Evolutionary conservation across 257 asterid genomes (phyloP), one percentile per base, ranked within the genome.

Genomic region (Gentiana straminea): DNA sequence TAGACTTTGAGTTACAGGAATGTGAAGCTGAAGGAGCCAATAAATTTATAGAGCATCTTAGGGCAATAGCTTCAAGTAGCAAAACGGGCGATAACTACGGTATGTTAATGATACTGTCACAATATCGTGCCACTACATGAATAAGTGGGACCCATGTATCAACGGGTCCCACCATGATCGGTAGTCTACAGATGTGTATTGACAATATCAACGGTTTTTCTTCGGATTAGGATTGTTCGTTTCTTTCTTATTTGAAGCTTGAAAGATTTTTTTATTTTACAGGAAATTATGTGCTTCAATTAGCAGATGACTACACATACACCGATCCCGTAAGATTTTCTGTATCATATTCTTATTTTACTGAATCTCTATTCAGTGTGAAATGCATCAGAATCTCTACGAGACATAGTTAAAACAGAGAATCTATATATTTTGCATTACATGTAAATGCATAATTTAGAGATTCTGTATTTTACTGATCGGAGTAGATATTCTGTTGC

Each of bases 271-370:
- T 13, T 65, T 51, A 11, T 52, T 59, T 60, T 65, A 77, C 78
- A 86, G 98, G 94, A 68, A 79, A 67, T 72, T 85, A 92, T 71
- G 64, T 62, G 58, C 97, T 92, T 62, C 74, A 81, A 58, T 85
- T 92, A 66, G 97, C 98, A 1, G 98, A 92, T 64, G 98, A 92
- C 75, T 92, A 81, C 78, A 79, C 79, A 64, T 92, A 92, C 73
- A 75, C 94, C 0, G 98, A 92, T 77, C 98, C 95, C 48, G 98
- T 91, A 69, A 83, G 94, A 76, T 24, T 59, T 45, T 52, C 51
- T 62, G 62, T 57, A 53, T 55, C 1, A n/a, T 24, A 49, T 48
- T n/a, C 54, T 43, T 45, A 13, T 44, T 49, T 48, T 70, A n/a
- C 11, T 55, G 24, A 24, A 24, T 24, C 41, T 39, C 61, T 41